These are phyloP conservation scores for Nidularia sp. DNA, from an alignment of 768 basidiomycete species.

Conservation along the genomic window DNA sequence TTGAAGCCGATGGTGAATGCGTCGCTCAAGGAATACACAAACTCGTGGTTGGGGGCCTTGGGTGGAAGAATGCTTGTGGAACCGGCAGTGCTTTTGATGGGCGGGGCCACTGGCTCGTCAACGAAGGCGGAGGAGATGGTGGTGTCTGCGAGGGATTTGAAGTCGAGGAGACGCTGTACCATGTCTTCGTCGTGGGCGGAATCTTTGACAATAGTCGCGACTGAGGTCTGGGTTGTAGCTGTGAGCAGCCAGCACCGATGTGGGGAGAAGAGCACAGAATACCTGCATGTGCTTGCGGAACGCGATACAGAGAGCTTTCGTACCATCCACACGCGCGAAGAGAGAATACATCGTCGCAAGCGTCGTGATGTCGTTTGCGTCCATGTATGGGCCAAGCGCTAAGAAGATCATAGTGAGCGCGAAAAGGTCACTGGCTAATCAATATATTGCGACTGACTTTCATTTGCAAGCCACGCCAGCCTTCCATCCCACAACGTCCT, in stretches of 20 bases:
- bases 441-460: constrained; percentile 16
- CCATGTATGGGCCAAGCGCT: constrained; percentile 52
- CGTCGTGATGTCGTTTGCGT: constrained; percentile 33
- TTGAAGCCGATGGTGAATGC: constrained; percentile 76
- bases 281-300: constrained; percentile 66
- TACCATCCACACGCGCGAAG: constrained; percentile 53
- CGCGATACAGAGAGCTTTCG: constrained; percentile 50
- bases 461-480: constrained; percentile 32
- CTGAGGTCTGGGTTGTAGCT: constrained; percentile 37
- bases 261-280: constrained; percentile 2
- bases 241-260: background rate
- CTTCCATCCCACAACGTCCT: constrained; percentile 40
- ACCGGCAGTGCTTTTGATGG: constrained; percentile 2
- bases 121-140: constrained; percentile 50
- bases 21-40: constrained; percentile 64
- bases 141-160: constrained; percentile 56
- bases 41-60: constrained; percentile 47
- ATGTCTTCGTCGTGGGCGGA: constrained; percentile 64
- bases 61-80: constrained; percentile 26
- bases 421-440: background rate
- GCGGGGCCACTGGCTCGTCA: constrained; percentile 23
- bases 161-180: constrained; percentile 67
- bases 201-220: constrained; percentile 66
- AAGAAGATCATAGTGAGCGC: background rate
- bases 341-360: constrained; percentile 55